A percentile compares a stretch with the other conserved stretches of the same genome.
These are phyloP conservation scores for Penicillium digitatum DNA, from an alignment of 2,329 filamentous ascomycete species.

Conservation along the genomic window DNA sequence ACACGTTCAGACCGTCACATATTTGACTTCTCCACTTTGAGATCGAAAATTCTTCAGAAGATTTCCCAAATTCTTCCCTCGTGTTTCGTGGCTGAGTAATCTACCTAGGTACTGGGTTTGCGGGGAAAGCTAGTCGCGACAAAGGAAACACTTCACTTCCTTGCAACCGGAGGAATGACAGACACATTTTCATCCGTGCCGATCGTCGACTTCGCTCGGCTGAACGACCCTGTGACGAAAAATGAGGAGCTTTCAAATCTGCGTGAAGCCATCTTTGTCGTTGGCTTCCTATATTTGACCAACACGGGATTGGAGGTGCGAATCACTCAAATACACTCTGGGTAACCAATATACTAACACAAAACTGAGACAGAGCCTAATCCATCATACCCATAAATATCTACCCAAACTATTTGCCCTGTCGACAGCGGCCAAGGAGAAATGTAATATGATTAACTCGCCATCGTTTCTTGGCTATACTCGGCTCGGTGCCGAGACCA, in stretches of 20 bases:
- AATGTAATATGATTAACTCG: conserved; percentile 33
- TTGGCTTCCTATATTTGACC: conserved; percentile 36
- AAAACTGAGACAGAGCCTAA: conserved; percentile 17
- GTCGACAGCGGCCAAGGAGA: conserved; percentile 25
- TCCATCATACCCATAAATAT: conserved; percentile 20
- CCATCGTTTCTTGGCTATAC: conserved; percentile 35
- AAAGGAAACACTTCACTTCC: background rate
- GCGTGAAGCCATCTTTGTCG: conserved; percentile 34
- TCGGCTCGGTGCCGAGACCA: conserved; percentile 35
- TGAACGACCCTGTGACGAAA: conserved; percentile 25
- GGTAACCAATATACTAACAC: background rate
- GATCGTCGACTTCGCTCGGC: conserved; percentile 27
- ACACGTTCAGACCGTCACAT: background rate
- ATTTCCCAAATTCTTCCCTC: background rate
- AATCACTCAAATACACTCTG: too few relatives aligned
- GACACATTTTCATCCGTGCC: conserved; percentile 31
- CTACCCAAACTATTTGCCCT: conserved; percentile 28
- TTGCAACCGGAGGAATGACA: conserved; percentile 15
- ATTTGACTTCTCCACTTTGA: background rate
- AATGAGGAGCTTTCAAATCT: conserved; percentile 23
- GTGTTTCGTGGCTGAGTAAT: conserved; percentile 1
- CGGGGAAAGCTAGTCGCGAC: background rate
- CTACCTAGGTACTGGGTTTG: background rate
- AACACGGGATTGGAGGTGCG: conserved; percentile 35
- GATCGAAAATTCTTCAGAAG: background rate